Evolutionary conservation across 2,329 filamentous ascomycete genomes (phyloP), one percentile per base, ranked within the genome.

Genomic region (Nannizziopsis arthrosporioides): DNA sequence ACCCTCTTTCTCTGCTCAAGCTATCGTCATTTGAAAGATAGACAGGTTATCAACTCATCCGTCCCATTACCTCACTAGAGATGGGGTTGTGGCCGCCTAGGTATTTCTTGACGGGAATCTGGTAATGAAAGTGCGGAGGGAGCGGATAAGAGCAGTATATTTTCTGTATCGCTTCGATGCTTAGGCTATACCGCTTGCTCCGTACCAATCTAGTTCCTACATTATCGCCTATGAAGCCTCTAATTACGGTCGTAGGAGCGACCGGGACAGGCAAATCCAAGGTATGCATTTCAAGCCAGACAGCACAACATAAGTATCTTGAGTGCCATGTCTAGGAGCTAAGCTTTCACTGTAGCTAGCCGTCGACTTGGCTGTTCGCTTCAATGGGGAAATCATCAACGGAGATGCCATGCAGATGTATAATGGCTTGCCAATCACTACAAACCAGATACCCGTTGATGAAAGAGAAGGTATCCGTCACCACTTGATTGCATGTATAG

Each of bases 341-440:
- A 35, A 45, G 31, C 11, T 14, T 18, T 38, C 39, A 36, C 30
- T 45, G 56, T 57, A 94, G 88, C 77, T 95, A 55, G 92, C 92
- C 7, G 83, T 98, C 36, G 86, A 94, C 54, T 70, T 98, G 44
- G 92, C 93, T 1, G 74, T 74, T 37, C 78, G 76, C 17, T 89
- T 88, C 67, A 82, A 92, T 64, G 92, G 93, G 61, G 92, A 98
- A 66, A 78, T 98, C 45, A 88, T 98, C 68, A 98, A 98, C 62
- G 86, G 86, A 41, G 92, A 98, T 72, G 92, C 92, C 35, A 94
- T 98, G 88, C 92, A 98, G 64, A 81, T 98, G 68, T 98, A 98
- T 65, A 76, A 78, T 46, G 92, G 92, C 2, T 71, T 98, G 38
- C 88, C 92, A 4, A 82, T 96, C 54, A 90, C 96, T 57, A 98